Evolutionary conservation across 805 yeast genomes (phyloP).

Genomic region (Hanseniaspora lachancei): DNA sequence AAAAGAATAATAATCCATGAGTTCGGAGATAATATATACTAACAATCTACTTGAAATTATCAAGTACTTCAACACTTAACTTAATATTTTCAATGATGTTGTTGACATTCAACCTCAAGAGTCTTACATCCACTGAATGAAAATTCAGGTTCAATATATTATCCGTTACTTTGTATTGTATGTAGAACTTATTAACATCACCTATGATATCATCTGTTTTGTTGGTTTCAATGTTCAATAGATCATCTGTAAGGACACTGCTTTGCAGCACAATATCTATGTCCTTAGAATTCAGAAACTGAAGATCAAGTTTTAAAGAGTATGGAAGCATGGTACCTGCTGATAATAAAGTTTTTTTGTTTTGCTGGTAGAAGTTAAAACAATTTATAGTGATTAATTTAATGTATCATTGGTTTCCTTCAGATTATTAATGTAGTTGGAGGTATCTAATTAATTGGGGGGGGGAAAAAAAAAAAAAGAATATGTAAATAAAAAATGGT

Average conservation of each 20-base stretch:
- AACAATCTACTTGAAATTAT: background rate
- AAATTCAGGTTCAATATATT: background rate
- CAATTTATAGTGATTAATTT: too few relatives aligned
- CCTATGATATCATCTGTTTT: background rate
- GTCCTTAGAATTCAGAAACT: background rate
- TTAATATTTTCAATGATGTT: slow-evolving; percentile 7
- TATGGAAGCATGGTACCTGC: background rate
- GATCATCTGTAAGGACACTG: slow-evolving; percentile 7
- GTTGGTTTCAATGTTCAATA: slow-evolving; percentile 4
- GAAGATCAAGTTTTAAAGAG: background rate
- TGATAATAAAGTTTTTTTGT: background rate
- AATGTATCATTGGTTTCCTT: too few relatives aligned
- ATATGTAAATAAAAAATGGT: too few relatives aligned
- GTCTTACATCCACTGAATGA: background rate
- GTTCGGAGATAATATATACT: background rate
- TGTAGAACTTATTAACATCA: slow-evolving; percentile 3
- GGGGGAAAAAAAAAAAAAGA: too few relatives aligned
- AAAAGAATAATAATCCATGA: too few relatives aligned
- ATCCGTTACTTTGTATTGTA: background rate
- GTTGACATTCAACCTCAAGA: slow-evolving; percentile 5
- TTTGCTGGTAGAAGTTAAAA: background rate
- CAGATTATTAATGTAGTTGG: too few relatives aligned
- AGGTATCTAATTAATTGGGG: too few relatives aligned
- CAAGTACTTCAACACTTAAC: slow-evolving; percentile 7
- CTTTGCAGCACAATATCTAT: slow-evolving; percentile 3